phyloP scores from a whole-genome alignment of 2,329 filamentous ascomycete genomes.

The Arthrobotrys sphaeroides region DNA sequence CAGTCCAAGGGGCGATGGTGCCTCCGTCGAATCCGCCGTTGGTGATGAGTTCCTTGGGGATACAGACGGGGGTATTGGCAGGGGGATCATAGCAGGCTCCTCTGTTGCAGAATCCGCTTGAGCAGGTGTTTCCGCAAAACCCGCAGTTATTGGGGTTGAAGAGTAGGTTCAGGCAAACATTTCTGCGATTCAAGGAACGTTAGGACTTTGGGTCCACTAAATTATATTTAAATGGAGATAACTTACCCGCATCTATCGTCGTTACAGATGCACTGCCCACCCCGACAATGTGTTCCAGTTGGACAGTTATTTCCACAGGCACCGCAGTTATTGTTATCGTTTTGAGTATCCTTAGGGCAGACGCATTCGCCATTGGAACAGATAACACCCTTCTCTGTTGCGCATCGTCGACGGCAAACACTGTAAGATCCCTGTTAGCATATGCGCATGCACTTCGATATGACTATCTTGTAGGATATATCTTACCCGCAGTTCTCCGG shows the following conservation, averaged over 20 bases:
- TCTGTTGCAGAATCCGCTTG: constrained; percentile 28
- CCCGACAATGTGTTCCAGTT: constrained; percentile 35
- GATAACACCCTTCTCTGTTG: constrained; percentile 12
- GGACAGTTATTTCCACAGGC: constrained; percentile 49
- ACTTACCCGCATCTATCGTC: constrained; percentile 47
- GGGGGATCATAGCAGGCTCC: constrained; percentile 13
- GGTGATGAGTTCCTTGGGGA: constrained; percentile 30
- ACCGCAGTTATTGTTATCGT: constrained; percentile 51
- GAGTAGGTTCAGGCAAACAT: constrained; percentile 30
- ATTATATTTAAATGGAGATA: not conserved
- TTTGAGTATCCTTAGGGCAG: constrained; percentile 8
- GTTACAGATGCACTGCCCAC: constrained; percentile 31
- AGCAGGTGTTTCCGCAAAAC: constrained; percentile 41
- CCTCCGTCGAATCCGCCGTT: constrained; percentile 53
- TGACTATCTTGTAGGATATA: not conserved
- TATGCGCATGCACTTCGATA: not conserved
- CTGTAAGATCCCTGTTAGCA: not conserved
- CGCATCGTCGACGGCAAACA: constrained; percentile 18
- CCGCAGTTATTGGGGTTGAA: constrained; percentile 51
- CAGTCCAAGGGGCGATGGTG: constrained; percentile 15
- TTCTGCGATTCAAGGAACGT: not conserved
- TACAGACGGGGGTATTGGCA: constrained; percentile 8
- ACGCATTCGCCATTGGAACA: constrained; percentile 11
- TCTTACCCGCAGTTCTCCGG: constrained; percentile 28
- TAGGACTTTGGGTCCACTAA: not conserved